phyloP scores from a whole-genome alignment of 73 alveolate genomes.

The Paramecium pentaurelia region DNA sequence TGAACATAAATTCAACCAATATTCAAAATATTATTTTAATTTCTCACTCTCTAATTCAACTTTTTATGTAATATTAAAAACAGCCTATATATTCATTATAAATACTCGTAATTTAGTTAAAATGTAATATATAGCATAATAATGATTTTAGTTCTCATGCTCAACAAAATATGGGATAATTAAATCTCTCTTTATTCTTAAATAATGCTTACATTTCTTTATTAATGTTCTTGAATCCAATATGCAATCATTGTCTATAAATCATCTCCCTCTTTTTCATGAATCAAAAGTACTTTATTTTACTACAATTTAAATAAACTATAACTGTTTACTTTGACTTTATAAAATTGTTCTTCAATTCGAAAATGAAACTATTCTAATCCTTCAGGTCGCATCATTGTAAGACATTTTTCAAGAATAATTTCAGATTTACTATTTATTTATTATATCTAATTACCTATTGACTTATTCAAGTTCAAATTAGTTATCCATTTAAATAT shows the following conservation, averaged over 20 bases:
- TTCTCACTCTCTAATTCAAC: slow-evolving; percentile 43
- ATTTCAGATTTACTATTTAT: neutral
- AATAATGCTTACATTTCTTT: neutral
- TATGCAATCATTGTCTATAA: neutral
- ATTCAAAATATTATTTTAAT: slow-evolving; percentile 39
- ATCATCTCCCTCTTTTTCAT: neutral
- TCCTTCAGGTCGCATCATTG: neutral
- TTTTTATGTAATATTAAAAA: neutral
- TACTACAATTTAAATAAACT: neutral
- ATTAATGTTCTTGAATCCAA: slow-evolving; percentile 20
- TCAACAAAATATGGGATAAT: slow-evolving; percentile 34
- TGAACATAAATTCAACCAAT: slow-evolving; percentile 7
- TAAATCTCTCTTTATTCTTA: neutral
- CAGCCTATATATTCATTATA: neutral
- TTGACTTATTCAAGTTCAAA: neutral
- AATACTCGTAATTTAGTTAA: neutral
- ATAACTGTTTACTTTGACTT: neutral
- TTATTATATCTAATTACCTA: neutral
- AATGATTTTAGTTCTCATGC: slow-evolving; percentile 16
- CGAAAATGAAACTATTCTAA: neutral
- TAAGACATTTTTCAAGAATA: neutral
- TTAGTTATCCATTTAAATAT: neutral
- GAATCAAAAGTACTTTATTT: neutral
- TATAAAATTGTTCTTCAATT: neutral
- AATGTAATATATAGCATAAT: slow-evolving; percentile 4